Evolutionary conservation across 805 yeast genomes (phyloP).

Genomic region (Starmerella stigmatis): DNA sequence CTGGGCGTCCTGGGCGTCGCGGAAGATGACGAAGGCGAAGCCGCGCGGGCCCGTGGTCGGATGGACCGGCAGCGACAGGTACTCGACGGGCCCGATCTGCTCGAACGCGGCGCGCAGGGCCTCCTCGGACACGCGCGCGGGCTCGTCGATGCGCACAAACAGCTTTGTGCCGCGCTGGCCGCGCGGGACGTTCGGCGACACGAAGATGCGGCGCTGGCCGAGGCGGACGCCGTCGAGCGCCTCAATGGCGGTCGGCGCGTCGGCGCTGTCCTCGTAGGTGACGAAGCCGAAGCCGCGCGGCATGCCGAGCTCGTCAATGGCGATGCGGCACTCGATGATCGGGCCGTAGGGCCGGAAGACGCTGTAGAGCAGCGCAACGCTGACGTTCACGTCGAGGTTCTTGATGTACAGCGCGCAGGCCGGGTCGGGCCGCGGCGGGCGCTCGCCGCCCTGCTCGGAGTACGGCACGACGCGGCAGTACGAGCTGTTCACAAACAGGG

Average conservation of each 20-base stretch:
- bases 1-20: conserved; percentile 35
- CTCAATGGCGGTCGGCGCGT: conserved; percentile 22
- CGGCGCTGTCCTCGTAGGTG: conserved; percentile 16
- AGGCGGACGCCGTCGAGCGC: conserved; percentile 20
- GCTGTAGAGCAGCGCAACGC: conserved; percentile 29
- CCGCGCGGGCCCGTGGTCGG: conserved; percentile 37
- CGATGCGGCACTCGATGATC: conserved; percentile 23
- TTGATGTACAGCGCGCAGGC: conserved; percentile 51
- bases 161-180: conserved; percentile 39
- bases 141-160: conserved; percentile 37
- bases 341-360: conserved; percentile 20
- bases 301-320: conserved; percentile 21
- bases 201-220: conserved; percentile 34
- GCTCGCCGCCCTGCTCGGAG: conserved; percentile 5
- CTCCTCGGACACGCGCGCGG: conserved; percentile 36
- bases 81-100: conserved; percentile 40
- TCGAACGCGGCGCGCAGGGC: conserved; percentile 38
- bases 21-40: conserved; percentile 44
- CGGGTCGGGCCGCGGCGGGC: conserved; percentile 17
- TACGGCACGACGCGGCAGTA: conserved; percentile 22
- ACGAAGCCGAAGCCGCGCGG: conserved; percentile 26
- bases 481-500: conserved; percentile 21
- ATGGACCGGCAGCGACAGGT: conserved; percentile 44
- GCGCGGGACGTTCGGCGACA: conserved; percentile 56
- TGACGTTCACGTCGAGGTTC: conserved; percentile 60